Evolutionary conservation across 1,139 yeast genomes (phyloP), one percentile per base, ranked within the genome.

Genomic region (Yamadazyma diddensiae): DNA sequence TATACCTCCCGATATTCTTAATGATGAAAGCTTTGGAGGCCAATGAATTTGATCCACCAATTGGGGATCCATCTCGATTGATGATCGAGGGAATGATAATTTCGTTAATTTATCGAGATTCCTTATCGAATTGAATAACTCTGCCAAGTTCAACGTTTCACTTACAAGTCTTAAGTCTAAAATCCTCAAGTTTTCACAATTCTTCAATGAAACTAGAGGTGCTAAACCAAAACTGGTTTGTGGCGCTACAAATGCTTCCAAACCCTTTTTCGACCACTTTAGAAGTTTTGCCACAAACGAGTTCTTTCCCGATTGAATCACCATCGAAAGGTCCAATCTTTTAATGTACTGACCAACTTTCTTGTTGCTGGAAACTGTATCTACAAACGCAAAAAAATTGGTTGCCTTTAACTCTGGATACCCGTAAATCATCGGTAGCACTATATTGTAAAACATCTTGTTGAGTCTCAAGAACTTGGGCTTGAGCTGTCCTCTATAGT

Each of bases 221-320:
- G 95, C 86, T 37, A 82, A 72, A 0, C 97, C 97, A 64, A 92
- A 90, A 61, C 95, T 84, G 21, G 97, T 82, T 52, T 90, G 97
- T 1, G 97, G 96, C 0, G 97, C 97, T 6, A 84, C 76, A 50
- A 92, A 88, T 9, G 68, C 64, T 42, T 77, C 71, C 31, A 92
- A 59, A 30, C 70, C 70, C 15, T 69, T 57, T 8, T 87, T 73
- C 36, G 95, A 84, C 28, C 95, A 66, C 49, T 94, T 75, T 36
- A 92, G 61, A 5, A 92, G 53, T 44, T 84, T 82, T 1, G 97
- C 86, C 14, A 92, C 90, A 55, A 71, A 83, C 1, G 97, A 92
- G 58, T 88, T 92, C 52, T 85, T 88, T n/a, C 97, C 97, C 26
- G 87, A 73, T 55, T 92, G 97, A 36, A 87, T 78, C 33, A 90